A percentile compares a stretch with the other conserved stretches of the same genome.
Evolutionary conservation across 257 asterid species (phyloP).

Genomic region (Galeopsis tetrahit): DNA sequence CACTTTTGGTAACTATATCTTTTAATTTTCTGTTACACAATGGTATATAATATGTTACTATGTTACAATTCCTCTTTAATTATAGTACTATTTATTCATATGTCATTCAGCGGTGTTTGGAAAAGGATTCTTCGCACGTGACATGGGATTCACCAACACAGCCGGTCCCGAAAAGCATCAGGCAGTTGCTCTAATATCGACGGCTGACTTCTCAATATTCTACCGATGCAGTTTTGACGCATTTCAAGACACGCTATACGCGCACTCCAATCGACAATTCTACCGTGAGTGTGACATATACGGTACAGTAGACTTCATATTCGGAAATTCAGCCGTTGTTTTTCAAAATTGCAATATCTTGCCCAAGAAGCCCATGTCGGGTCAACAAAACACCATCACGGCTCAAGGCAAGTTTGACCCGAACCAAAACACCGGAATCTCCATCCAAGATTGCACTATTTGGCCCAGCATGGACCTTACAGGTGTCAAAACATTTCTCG

Average conservation of each 20-base stretch:
- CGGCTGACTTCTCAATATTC: constrained; percentile 49
- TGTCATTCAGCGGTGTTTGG: constrained; percentile 20
- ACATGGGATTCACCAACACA: constrained; percentile 55
- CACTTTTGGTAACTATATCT: constrained; percentile 51
- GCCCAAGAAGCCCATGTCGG: constrained; percentile 50
- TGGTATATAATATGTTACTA: no score
- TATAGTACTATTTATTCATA: no score
- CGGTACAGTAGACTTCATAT: constrained; percentile 54
- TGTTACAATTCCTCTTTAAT: no score
- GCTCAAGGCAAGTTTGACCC: constrained; percentile 58
- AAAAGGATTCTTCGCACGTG: constrained; percentile 70
- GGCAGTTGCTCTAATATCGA: constrained; percentile 56
- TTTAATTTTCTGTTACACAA: no score
- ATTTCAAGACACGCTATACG: constrained; percentile 53
- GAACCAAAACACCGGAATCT: constrained; percentile 61
- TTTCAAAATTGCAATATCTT: constrained; percentile 46
- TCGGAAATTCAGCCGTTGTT: constrained; percentile 51
- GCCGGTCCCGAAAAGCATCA: constrained; percentile 57
- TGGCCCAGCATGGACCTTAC: constrained; percentile 51
- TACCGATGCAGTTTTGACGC: constrained; percentile 49
- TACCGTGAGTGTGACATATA: constrained; percentile 51
- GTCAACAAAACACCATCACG: constrained; percentile 49
- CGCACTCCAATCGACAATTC: constrained; percentile 54
- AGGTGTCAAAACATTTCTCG: constrained; percentile 55
- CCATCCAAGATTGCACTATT: constrained; percentile 68